Percentiles rank a stretch among this genome's conserved stretches.
phyloP scores from a whole-genome alignment of 2,329 filamentous ascomycete species.

The Neonectria sp. region DNA sequence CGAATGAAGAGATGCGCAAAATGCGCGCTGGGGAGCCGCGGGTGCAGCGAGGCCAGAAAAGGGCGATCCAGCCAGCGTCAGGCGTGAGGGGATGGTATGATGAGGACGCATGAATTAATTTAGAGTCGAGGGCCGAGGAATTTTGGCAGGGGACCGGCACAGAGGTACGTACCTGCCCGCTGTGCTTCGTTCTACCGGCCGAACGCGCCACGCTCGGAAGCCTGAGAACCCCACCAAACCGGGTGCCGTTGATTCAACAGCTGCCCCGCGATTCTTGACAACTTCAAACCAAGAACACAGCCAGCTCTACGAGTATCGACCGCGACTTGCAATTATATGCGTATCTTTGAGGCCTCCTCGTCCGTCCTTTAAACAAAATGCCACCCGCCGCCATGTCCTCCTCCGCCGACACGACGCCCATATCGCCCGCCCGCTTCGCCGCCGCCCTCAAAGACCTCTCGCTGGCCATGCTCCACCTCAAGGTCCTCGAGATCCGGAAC shows the following conservation, averaged over 20 bases:
- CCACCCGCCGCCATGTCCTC: slow-evolving; percentile 68
- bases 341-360: neutral
- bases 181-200: neutral
- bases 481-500: slow-evolving; percentile 83
- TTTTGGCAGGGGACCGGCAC: slow-evolving; percentile 34
- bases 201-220: slow-evolving; percentile 35
- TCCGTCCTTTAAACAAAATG: neutral
- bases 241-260: slow-evolving; percentile 15
- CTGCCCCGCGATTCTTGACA: slow-evolving; percentile 32
- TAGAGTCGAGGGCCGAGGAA: slow-evolving; percentile 38
- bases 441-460: slow-evolving; percentile 78
- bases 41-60: slow-evolving; percentile 40
- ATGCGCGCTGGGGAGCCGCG: slow-evolving; percentile 44
- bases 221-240: slow-evolving; percentile 40
- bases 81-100: slow-evolving; percentile 38
- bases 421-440: slow-evolving; percentile 75
- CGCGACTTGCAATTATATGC: slow-evolving; percentile 3
- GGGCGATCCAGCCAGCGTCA: slow-evolving; percentile 27
- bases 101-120: slow-evolving; percentile 47
- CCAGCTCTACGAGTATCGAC: slow-evolving; percentile 12
- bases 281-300: slow-evolving; percentile 14
- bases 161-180: slow-evolving; percentile 5
- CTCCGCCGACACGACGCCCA: slow-evolving; percentile 74
- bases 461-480: slow-evolving; percentile 77
- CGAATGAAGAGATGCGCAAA: slow-evolving; percentile 40